Conservation (phyloP, 2,329 filamentous ascomycete species). For the Fusarium coicis region DNA sequence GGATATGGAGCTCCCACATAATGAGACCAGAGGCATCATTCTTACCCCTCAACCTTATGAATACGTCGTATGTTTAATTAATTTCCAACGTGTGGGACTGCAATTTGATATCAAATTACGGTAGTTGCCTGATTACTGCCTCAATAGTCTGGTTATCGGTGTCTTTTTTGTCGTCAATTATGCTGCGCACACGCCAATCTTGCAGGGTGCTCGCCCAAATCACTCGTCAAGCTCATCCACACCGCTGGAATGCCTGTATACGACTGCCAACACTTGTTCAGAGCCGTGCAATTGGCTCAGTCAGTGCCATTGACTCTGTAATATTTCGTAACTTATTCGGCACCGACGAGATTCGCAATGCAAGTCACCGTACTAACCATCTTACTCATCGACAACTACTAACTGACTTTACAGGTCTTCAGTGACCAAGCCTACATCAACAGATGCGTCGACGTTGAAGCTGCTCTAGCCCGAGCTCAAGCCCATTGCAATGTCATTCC, state of each 20-base stretch:
- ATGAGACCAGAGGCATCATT: background rate
- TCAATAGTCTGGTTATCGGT: rapidly evolving
- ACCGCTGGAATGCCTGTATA: background rate
- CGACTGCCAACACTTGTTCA: rapidly evolving
- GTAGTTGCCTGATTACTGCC: background rate
- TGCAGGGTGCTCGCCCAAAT: background rate
- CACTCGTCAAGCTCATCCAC: background rate
- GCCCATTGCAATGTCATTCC: constrained; percentile 60
- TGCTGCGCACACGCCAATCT: background rate
- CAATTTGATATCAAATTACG: background rate
- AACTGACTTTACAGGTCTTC: constrained; percentile 45
- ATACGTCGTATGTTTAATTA: background rate
- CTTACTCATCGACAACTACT: rapidly evolving
- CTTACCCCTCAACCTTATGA: background rate
- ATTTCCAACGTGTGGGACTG: background rate
- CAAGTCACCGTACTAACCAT: rapidly evolving
- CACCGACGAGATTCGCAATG: constrained; percentile 62
- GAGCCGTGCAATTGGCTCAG: background rate
- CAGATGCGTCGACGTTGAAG: constrained; percentile 61
- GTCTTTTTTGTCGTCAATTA: background rate
- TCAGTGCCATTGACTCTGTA: constrained; percentile 56
- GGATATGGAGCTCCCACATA: background rate
- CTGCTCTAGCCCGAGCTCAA: constrained; percentile 62
- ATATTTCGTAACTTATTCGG: constrained; percentile 64
- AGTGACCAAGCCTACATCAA: constrained; percentile 61